These are phyloP conservation scores for Harringtonia lauricola DNA, from an alignment of 2,329 filamentous ascomycete species.

Conservation along the genomic window DNA sequence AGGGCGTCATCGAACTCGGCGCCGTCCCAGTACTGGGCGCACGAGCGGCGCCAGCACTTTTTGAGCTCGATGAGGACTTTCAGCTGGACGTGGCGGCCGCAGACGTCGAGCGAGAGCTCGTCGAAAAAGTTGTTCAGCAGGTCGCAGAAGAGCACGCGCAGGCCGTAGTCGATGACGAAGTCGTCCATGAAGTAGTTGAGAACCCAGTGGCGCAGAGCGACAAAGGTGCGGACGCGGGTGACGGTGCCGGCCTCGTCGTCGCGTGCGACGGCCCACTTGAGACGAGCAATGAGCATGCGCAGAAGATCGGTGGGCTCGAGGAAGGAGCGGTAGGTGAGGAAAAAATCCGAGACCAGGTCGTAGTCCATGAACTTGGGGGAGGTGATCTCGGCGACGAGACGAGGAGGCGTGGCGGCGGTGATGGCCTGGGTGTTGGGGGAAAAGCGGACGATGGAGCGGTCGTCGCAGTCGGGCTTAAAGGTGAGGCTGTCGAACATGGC, in stretches of 20 bases:
- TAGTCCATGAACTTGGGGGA: slow-evolving; percentile 95
- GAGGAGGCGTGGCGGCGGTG: slow-evolving; percentile 77
- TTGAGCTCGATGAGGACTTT: slow-evolving; percentile 93
- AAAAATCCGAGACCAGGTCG: slow-evolving; percentile 94
- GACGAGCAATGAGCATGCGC: slow-evolving; percentile 70
- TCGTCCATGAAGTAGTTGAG: slow-evolving; percentile 96
- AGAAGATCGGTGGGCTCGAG: slow-evolving; percentile 67
- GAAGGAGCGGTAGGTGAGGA: slow-evolving; percentile 87
- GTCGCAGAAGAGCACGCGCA: slow-evolving; percentile 70
- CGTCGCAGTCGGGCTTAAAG: slow-evolving; percentile 66
- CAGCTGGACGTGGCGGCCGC: slow-evolving; percentile 43
- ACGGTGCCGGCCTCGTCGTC: slow-evolving; percentile 80
- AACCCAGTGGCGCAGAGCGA: slow-evolving; percentile 93
- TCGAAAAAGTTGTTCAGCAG: slow-evolving; percentile 61
- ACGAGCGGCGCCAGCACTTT: slow-evolving; percentile 92
- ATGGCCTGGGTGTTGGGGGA: slow-evolving; percentile 61
- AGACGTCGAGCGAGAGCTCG: slow-evolving; percentile 36
- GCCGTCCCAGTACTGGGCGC: slow-evolving; percentile 78
- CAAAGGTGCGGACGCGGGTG: slow-evolving; percentile 91
- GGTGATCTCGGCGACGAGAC: slow-evolving; percentile 91
- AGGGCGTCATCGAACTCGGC: slow-evolving; percentile 52
- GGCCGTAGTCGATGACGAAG: slow-evolving; percentile 64
- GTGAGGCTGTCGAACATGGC: slow-evolving; percentile 75
- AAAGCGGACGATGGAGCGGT: slow-evolving; percentile 74
- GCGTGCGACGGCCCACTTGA: slow-evolving; percentile 76